phyloP scores from a whole-genome alignment of 2,329 filamentous ascomycete genomes.

The Verticillium klebahnii region DNA sequence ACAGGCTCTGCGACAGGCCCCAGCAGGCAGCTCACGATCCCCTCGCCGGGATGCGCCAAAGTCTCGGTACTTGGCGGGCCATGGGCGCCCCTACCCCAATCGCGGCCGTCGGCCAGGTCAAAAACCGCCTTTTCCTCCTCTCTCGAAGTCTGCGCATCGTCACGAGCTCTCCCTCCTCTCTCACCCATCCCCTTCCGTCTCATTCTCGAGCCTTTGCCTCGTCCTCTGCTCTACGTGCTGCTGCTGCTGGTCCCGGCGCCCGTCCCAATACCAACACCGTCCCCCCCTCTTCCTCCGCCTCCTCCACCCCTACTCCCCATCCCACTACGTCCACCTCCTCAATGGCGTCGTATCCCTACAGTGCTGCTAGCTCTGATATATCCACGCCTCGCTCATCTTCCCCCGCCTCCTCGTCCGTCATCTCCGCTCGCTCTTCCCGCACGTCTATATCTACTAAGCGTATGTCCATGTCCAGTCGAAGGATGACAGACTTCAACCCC shows the following conservation, averaged over 20 bases:
- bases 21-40: background rate
- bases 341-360: slow-evolving; percentile 30
- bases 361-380: slow-evolving; percentile 44
- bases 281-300: background rate
- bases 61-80: background rate
- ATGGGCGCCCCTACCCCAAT: background rate
- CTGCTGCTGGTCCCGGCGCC: slow-evolving; percentile 1
- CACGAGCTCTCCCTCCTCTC: background rate
- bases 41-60: background rate
- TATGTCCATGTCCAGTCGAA: slow-evolving; percentile 45
- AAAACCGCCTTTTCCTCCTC: background rate
- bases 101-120: background rate
- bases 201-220: background rate
- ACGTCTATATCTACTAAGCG: slow-evolving; percentile 48
- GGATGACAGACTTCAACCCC: slow-evolving; percentile 48
- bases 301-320: background rate
- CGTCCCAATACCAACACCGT: background rate
- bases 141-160: background rate
- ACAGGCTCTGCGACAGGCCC: background rate
- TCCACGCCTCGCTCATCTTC: slow-evolving; percentile 51
- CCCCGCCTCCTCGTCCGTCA: slow-evolving; percentile 40
- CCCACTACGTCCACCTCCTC: slow-evolving; percentile 1
- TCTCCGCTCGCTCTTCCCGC: slow-evolving; percentile 42
- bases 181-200: background rate
- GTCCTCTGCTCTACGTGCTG: background rate